phyloP scores from a whole-genome alignment of 257 asterid species.

The Solanum sejunctum region DNA sequence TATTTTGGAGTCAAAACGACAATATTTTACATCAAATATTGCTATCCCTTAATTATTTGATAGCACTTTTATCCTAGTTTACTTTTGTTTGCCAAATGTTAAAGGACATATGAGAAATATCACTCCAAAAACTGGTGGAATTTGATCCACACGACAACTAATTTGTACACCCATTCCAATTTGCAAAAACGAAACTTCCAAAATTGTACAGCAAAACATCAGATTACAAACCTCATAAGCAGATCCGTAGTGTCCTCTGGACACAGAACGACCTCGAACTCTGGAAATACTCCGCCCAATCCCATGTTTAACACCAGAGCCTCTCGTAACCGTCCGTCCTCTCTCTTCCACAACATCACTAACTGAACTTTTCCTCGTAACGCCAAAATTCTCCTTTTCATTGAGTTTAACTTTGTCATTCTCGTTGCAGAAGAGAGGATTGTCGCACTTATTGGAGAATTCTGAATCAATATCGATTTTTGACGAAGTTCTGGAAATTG shows the following conservation, averaged over 20 bases:
- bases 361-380: background rate
- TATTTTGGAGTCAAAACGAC: background rate
- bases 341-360: conserved; percentile 22
- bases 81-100: background rate
- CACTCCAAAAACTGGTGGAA: background rate
- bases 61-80: background rate
- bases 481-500: conserved; percentile 35
- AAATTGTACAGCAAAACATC: background rate
- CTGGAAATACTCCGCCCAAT: conserved; percentile 78
- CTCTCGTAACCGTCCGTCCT: conserved; percentile 57
- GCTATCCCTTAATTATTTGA: background rate
- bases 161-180: background rate
- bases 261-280: conserved; percentile 46
- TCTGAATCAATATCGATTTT: conserved; percentile 27
- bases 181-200: background rate
- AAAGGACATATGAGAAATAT: background rate
- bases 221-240: conserved; percentile 32
- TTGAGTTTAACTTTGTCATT: background rate
- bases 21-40: background rate
- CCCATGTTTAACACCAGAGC: conserved; percentile 30
- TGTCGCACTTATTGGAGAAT: conserved; percentile 56
- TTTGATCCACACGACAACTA: background rate
- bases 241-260: conserved; percentile 26
- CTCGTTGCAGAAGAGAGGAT: conserved; percentile 64
- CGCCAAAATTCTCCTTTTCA: background rate